phyloP scores from a whole-genome alignment of 176 grass and related monocot genomes.

The Avena insularis region DNA sequence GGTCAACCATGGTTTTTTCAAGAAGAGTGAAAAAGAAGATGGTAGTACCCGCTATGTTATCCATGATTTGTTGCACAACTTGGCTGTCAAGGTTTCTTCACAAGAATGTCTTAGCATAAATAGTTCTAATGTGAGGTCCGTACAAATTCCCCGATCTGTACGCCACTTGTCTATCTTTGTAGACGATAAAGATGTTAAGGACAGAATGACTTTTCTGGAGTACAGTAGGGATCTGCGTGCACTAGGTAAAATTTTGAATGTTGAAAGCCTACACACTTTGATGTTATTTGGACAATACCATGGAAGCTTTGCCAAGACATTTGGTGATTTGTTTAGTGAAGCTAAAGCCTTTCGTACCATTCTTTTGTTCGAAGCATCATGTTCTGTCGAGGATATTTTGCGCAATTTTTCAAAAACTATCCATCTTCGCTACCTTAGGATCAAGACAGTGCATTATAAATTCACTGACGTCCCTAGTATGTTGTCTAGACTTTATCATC shows the following conservation, averaged over 20 bases:
- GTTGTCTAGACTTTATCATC: background rate
- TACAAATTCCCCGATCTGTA: background rate
- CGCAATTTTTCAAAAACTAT: background rate
- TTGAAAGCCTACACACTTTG: constrained; percentile 25
- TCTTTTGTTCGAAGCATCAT: background rate
- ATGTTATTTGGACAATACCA: constrained; percentile 24
- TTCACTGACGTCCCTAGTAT: background rate
- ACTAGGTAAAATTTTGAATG: background rate
- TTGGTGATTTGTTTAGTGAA: background rate
- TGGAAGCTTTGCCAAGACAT: background rate
- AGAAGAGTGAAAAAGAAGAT: no score
- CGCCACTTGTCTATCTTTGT: constrained; percentile 42
- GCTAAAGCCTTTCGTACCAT: background rate
- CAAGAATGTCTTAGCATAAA: constrained; percentile 34
- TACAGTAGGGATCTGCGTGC: background rate
- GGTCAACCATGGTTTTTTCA: background rate
- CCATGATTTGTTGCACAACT: constrained; percentile 43
- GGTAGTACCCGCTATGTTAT: background rate
- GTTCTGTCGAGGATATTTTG: background rate
- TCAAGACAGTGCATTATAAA: background rate
- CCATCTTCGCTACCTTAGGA: constrained; percentile 38
- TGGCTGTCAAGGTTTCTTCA: constrained; percentile 2
- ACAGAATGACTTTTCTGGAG: background rate
- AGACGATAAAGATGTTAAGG: background rate
- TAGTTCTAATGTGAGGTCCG: background rate